Evolutionary conservation across 805 yeast genomes (phyloP).

Genomic region (Spencermartinsiella europaea): DNA sequence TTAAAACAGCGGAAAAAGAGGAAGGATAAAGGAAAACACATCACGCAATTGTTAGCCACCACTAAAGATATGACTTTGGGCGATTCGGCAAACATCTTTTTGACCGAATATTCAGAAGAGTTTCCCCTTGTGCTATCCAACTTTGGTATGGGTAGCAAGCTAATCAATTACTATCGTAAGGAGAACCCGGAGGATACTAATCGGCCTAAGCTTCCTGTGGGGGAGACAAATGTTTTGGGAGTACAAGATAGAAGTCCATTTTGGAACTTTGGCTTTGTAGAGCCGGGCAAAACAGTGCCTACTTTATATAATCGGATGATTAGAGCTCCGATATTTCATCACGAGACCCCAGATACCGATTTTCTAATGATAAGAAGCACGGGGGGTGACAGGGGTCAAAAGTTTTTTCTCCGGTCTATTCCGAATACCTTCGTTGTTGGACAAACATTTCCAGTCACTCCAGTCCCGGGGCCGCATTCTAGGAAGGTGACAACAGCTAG

Average conservation of each 20-base stretch:
- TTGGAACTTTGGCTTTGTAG: conserved; percentile 98
- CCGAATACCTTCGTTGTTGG: conserved; percentile 82
- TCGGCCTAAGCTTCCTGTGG: conserved; percentile 82
- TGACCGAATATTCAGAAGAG: conserved; percentile 89
- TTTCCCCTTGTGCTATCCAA: conserved; percentile 75
- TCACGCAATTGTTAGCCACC: conserved; percentile 63
- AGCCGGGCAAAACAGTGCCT: conserved; percentile 89
- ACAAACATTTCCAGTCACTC: conserved; percentile 87
- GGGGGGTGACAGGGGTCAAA: conserved; percentile 65
- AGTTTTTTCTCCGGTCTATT: conserved; percentile 63
- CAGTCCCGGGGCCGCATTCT: conserved; percentile 96
- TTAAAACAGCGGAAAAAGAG: conserved; percentile 76
- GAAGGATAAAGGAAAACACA: conserved; percentile 80
- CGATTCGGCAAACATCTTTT: conserved; percentile 71
- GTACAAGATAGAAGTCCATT: conserved; percentile 94
- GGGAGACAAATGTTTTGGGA: conserved; percentile 95
- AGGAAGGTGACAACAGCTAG: conserved; percentile 91
- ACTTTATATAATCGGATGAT: conserved; percentile 87
- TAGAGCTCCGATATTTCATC: conserved; percentile 89
- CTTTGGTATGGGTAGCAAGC: conserved; percentile 93
- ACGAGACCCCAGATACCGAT: conserved; percentile 72
- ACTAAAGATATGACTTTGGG: conserved; percentile 77
- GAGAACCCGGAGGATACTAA: conserved; percentile 71
- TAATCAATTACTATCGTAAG: conserved; percentile 90
- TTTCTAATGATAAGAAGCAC: conserved; percentile 74